Conservation (phyloP, 306 rosid genomes). For the Cyclanthera cordifolia region DNA sequence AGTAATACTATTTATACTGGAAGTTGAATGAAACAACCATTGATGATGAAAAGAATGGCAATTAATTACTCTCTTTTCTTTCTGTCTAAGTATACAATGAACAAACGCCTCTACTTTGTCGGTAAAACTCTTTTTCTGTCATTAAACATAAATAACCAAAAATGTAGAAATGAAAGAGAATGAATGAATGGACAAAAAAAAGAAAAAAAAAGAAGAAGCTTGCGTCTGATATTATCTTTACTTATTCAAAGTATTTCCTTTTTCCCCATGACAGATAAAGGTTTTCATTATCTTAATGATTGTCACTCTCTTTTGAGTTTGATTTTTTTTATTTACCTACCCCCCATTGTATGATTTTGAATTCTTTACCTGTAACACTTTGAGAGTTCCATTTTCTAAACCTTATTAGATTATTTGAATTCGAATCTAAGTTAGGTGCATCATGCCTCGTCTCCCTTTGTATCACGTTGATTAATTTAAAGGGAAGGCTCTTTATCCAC, state of each 20-base stretch:
- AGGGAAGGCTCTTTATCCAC: background rate
- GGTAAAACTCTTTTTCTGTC: conserved; percentile 2
- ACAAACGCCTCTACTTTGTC: background rate
- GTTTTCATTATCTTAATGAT: conserved; percentile 14
- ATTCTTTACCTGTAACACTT: background rate
- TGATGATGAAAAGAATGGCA: background rate
- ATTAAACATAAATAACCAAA: background rate
- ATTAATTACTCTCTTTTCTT: background rate
- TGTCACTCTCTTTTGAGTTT: background rate
- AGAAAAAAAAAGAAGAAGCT: too few relatives aligned
- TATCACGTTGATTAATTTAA: background rate
- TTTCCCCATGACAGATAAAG: background rate
- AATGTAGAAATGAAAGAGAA: background rate
- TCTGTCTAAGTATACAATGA: background rate
- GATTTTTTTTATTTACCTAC: conserved; percentile 7
- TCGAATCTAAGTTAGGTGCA: conserved; percentile 7
- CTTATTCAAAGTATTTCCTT: conserved; percentile 6
- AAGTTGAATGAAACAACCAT: background rate
- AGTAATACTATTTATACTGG: background rate
- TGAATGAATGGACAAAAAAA: conserved; percentile 3
- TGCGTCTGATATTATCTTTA: background rate
- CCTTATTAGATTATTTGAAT: background rate
- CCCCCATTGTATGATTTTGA: background rate
- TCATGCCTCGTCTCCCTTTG: background rate
- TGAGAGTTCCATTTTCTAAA: background rate